Evolutionary conservation across 2,329 filamentous ascomycete species (phyloP), one percentile per base, ranked within the genome.

Genomic region (Zalaria sp.): DNA sequence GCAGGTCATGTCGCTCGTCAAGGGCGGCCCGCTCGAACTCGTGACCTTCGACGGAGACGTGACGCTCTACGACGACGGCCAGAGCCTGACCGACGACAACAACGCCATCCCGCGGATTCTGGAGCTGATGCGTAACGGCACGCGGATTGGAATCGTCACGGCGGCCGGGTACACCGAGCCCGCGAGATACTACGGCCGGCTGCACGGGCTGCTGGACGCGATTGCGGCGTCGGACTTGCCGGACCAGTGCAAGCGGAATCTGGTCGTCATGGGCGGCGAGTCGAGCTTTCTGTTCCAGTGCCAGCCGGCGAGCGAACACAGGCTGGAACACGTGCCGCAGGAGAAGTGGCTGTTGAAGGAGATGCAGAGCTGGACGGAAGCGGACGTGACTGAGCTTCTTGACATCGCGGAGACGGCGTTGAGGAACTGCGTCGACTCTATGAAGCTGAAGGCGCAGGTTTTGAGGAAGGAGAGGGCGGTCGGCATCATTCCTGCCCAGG

Each of bases 1-100:
- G 11, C 91, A 98, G 63, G 72, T 89, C 46, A 87, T 95, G 79
- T 86, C 85, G 34, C 75, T 96, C n/a, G 81, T 86, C 10, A 77
- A 76, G 25, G 67, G 69, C 36, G 80, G 82, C 25, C 73, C 77
- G 4, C 71, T 95, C 5, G 79, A 91, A 51, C 73, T 98, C 3
- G 81, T 93, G 41, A 98, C 91, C 0, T 98, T 98, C 58, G 91
- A 98, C 61, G 91, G 91, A 62, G 91, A 98, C 62, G 87, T 98
- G 39, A 98, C 91, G 1, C 72, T 98, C 25, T 98, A 98, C 59
- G 67, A 71, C 37, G 68, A 98, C 55, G 91, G 91, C 8, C 73
- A 86, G 53, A 84, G 77, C 48, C 69, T 98, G 5, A 77, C 80
- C 42, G 69, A 79, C 0, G 70, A 75, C 10, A 93, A 83, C 57